Conservation (phyloP, 2,329 filamentous ascomycete species). For the Dothistroma pini region DNA sequence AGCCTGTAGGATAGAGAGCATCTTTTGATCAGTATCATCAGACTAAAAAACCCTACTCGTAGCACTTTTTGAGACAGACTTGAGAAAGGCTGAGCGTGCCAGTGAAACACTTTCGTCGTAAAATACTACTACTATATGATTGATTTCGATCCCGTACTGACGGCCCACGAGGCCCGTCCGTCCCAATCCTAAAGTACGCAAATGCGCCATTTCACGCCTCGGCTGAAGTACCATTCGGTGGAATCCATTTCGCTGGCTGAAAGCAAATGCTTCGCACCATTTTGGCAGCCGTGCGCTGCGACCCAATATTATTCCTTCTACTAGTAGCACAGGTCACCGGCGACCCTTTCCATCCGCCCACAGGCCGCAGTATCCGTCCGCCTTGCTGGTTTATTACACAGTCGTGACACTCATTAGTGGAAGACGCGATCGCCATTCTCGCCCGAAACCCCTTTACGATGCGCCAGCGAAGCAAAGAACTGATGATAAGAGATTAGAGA, state of each 20-base stretch:
- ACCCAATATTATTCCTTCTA: background rate
- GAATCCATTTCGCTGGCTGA: background rate
- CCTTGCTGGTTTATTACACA: conserved; percentile 1
- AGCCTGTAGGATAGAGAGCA: conserved; percentile 16
- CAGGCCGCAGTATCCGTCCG: background rate
- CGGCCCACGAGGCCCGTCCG: background rate
- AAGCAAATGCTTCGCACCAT: background rate
- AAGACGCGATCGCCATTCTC: background rate
- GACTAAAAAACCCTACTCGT: too few relatives aligned
- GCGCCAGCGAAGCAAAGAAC: background rate
- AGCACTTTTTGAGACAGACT: too few relatives aligned
- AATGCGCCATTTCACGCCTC: background rate
- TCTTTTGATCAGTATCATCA: too few relatives aligned
- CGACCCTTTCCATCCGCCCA: background rate
- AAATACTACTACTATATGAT: background rate
- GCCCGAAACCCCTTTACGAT: background rate
- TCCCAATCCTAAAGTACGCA: background rate
- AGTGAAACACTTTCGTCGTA: too few relatives aligned
- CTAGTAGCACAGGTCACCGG: background rate
- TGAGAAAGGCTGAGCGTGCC: too few relatives aligned
- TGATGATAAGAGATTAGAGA: background rate
- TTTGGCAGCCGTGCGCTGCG: background rate
- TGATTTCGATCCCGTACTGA: background rate
- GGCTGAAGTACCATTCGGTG: background rate
- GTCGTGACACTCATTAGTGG: conserved; percentile 3